Base-by-base conservation (phyloP, 2,329 filamentous ascomycete genomes). In the Fusarium sp. region DNA sequence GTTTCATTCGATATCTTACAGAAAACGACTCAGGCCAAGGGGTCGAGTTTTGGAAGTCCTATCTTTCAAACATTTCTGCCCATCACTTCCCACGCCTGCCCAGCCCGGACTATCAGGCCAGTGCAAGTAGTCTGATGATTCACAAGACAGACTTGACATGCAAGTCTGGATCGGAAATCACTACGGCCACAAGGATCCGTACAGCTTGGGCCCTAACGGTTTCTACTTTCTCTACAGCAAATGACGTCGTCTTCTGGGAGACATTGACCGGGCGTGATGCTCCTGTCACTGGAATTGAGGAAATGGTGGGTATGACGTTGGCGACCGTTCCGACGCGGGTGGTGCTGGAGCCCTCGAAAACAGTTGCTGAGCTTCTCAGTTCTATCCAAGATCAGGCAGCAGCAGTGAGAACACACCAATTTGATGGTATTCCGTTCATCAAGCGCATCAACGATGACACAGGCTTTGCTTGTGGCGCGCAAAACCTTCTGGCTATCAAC, bases 231-330 rank as follows among this genome's bases (percentile, higher is more conserved):
- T 69, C 74, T 1, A 40, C 57, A 7, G 9, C 67, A 10, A 53
- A 38, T 3, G 74, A 76, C 35, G 65, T 76, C 7, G 60, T 76
- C 15, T 76, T 75, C 38, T 73, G 73, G 62, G 74, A 74, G 38
- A 76, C 74, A 0, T 15, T 75, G 33, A 69, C 74, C 1, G 74
- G 74, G 0, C 73, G 74, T 9, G 73, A 75, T 63, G 73, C 60
- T 4, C 69, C 74, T 9, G 53, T 76, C 0, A 26, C 50, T 2
- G 74, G 61, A 1, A 70, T 76, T 2, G 73, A 73, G 38, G 63
- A 73, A 0, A 74, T 76, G 59, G 42, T 62, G 1, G 74, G 74
- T 5, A 42, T 44, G 1, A 74, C 71, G 2, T 40, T 76, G n/a
- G 48, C 74, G 3, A 76, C 74, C n/a, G 52, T 76, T 3, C 74